Base-by-base conservation (phyloP, 2,329 filamentous ascomycete genomes). In the Trichoderma gracile region DNA sequence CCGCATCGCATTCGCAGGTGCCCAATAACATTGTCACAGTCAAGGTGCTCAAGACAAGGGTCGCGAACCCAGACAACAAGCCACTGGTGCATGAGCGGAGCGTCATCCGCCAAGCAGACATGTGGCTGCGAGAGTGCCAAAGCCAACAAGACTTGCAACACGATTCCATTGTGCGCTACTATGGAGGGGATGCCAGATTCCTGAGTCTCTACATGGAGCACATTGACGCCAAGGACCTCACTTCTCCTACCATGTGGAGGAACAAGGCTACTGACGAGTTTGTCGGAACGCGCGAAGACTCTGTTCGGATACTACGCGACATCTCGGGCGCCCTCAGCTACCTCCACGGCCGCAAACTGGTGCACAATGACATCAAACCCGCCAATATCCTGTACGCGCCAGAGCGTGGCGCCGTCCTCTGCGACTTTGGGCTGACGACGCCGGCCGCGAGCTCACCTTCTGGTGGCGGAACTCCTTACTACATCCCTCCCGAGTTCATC, bases 311-410 rank as follows among this genome's bases (percentile, higher is more conserved):
- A 55, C 70, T 87, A 33, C 78, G 77, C 30, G 84, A 86, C 70
- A 84, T 85, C 58, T 74, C 81, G 21, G 77, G 79, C 66, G 85
- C 84, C 2, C 75, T 87, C 49, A 76, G 81, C 71, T 86, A 86
- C 71, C 78, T 87, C 40, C 85, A 87, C 72, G 76, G 76, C 55
- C 79, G 80, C 63, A 77, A 78, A 61, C 75, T 83, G 23, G 81
- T 86, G 14, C 85, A 87, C 74, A 87, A 87, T 73, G 85, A 87
- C 72, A 85, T 87, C 73, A 87, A 87, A 72, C 85, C 85, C 1
- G 82, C 80, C 68, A 87, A 87, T 67, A 86, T 87, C 62, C 75
- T 87, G 38, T 87, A 86, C 73, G 86, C 83, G 15, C 78, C 78
- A 30, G 82, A 86, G 45, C 79, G 84, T 12, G 85, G 85, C 6